These are phyloP conservation scores for Trichoderma simmonsii DNA, from an alignment of 2,329 filamentous ascomycete genomes.

Conservation along the genomic window DNA sequence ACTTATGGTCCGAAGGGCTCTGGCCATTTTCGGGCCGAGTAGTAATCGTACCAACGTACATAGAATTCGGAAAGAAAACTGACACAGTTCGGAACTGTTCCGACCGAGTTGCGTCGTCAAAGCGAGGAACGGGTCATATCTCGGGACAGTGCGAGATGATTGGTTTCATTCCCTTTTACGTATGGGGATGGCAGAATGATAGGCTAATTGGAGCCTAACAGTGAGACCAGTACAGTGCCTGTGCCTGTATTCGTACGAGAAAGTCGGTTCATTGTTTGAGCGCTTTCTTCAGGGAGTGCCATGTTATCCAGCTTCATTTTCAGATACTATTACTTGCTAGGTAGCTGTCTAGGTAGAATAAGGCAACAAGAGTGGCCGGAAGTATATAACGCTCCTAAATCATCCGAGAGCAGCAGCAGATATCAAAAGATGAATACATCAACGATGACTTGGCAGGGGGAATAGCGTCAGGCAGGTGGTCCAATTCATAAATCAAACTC, in stretches of 20 bases:
- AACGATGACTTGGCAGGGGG: not conserved
- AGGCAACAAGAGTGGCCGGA: not conserved
- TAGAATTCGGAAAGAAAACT: not conserved
- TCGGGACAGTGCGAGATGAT: not conserved
- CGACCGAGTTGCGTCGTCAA: not conserved
- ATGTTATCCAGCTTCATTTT: no score
- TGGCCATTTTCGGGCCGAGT: not conserved
- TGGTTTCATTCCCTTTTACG: not conserved
- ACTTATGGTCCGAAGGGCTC: not conserved
- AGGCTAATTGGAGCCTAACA: not conserved
- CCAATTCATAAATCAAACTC: not conserved
- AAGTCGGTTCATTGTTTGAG: not conserved
- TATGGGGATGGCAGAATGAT: not conserved
- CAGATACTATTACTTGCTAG: not conserved
- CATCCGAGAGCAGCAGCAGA: not conserved
- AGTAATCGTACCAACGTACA: not conserved
- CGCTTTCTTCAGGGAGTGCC: not conserved
- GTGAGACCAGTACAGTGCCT: not conserved
- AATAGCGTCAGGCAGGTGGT: not conserved
- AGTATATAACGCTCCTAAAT: not conserved
- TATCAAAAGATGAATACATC: not conserved
- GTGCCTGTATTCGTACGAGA: not conserved
- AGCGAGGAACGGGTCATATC: not conserved
- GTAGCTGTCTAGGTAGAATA: not conserved
- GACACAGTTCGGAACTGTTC: not conserved